Base-by-base conservation (phyloP, 805 yeast species). In the Lipomyces chichibuensis region DNA sequence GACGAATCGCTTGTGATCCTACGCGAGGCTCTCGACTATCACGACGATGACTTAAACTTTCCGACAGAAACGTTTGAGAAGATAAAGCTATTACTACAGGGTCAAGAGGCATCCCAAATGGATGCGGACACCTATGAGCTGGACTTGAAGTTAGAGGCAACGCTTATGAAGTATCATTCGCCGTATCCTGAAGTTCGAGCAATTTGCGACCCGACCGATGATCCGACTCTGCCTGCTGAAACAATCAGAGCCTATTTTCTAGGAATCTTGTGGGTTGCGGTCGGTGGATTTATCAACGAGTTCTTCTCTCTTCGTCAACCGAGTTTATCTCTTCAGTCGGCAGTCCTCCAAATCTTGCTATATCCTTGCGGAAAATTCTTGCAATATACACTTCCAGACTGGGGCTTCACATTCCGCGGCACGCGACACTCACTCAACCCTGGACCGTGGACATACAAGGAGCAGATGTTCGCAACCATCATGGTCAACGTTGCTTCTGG, bases 101-200 rank as follows among this genome's bases (percentile, higher is more conserved):
- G 78, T 3, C 74, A 73, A 60, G 64, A 74, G 37, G 72, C 73
- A 62, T 65, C 72, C 11, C 64, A 59, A 5, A 35, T 57, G 32
- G 63, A 62, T 14, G 17, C 8, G 8, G 72, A 69, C 2, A 20
- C 58, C 6, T 69, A 57, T 58, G 65, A 69, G 35, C 14, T 68
- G 20, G 70, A 65, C 17, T 7, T 53, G 6, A 51, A 69, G 46
- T 33, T 23, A 2, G 66, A 29, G 81, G 83, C 14, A 84, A 81
- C 60, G 9, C 39, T 63, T 27, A 29, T 63, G 13, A 35, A 60
- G 32, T 59, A 29, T 20, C 66, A 63, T 32, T 63, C 66, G 17
- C 88, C 89, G 6, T 86, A 86, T 68, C 88, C 89, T 0, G 91
- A 87, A 72, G 88, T 87, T n/a, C 77, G 90, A 49, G 86, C 90